Evolutionary conservation across 164 flowering plant species (phyloP).

Genomic region (Protea cynaroides): DNA sequence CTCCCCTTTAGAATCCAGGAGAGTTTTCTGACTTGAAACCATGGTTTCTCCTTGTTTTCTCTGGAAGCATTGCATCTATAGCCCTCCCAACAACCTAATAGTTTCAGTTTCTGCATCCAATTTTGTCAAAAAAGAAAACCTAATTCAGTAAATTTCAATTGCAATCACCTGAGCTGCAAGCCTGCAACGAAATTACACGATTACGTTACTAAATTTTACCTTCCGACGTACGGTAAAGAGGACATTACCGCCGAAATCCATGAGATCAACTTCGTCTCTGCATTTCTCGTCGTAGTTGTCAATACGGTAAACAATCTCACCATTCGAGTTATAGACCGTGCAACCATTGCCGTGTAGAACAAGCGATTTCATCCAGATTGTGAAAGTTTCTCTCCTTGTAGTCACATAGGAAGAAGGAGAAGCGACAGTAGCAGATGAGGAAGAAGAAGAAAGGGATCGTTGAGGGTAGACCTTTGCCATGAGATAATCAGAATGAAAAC

Average conservation of each 20-base stretch:
- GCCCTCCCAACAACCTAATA: conserved; percentile 23
- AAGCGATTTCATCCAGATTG: conserved; percentile 44
- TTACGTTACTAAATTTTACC: conserved; percentile 10
- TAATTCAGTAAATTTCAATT: background rate
- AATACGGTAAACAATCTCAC: conserved; percentile 28
- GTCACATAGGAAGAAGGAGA: conserved; percentile 7
- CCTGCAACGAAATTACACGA: background rate
- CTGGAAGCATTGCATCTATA: conserved; percentile 11
- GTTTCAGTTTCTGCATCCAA: conserved; percentile 16
- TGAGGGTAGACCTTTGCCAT: conserved; percentile 22
- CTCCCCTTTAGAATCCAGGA: conserved; percentile 6
- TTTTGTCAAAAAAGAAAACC: background rate
- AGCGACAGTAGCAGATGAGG: background rate
- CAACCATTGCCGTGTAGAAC: conserved; percentile 28
- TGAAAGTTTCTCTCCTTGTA: conserved; percentile 22
- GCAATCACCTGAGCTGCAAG: background rate
- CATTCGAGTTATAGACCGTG: conserved; percentile 29
- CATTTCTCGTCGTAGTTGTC: conserved; percentile 34
- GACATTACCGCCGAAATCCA: conserved; percentile 33
- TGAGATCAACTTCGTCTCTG: conserved; percentile 29
- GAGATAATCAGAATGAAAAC: background rate
- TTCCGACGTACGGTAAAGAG: conserved; percentile 24
- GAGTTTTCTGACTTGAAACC: conserved; percentile 23
- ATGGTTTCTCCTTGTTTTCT: conserved; percentile 15
- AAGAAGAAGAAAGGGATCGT: background rate